phyloP scores from a whole-genome alignment of 352 stramenopile genomes.

The Phytophthora multivora region DNA sequence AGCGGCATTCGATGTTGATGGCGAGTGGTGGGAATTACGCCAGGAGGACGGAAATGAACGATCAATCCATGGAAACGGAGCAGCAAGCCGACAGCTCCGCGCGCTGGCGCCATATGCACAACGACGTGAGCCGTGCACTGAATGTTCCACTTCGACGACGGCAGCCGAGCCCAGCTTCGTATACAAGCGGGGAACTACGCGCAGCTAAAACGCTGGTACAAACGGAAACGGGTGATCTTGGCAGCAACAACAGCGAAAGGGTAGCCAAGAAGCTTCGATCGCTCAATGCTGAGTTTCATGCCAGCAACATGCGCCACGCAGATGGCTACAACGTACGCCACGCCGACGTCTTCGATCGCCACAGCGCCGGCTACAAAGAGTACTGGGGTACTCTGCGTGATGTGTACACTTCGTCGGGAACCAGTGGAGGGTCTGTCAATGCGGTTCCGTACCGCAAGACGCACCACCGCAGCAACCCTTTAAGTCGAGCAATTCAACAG shows the following conservation, averaged over 20 bases:
- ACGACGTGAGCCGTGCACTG: constrained; percentile 69
- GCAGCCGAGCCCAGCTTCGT: constrained; percentile 20
- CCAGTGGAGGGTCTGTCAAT: constrained; percentile 3
- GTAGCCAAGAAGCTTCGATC: constrained; percentile 77
- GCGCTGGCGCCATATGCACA: constrained; percentile 72
- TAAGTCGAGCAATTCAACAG: constrained; percentile 1
- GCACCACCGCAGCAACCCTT: constrained; percentile 11
- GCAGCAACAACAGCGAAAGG: constrained; percentile 60
- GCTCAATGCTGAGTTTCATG: constrained; percentile 75
- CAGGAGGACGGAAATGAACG: constrained; percentile 3
- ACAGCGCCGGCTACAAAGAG: constrained; percentile 65
- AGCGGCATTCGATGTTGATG: constrained; percentile 18
- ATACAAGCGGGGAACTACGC: constrained; percentile 40
- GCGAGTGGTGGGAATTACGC: not conserved
- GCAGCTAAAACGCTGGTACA: constrained; percentile 37
- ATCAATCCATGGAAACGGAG: constrained; percentile 25
- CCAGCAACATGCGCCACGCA: constrained; percentile 49
- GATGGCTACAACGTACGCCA: constrained; percentile 48
- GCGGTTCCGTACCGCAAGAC: constrained; percentile 22
- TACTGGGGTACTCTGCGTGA: constrained; percentile 76
- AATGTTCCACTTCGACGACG: constrained; percentile 35
- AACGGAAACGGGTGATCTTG: constrained; percentile 61
- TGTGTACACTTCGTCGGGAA: constrained; percentile 53
- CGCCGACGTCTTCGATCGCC: constrained; percentile 44
- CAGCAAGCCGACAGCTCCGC: constrained; percentile 45